These are phyloP conservation scores for Hypholoma fasciculare DNA, from an alignment of 768 basidiomycete genomes.

Conservation along the genomic window DNA sequence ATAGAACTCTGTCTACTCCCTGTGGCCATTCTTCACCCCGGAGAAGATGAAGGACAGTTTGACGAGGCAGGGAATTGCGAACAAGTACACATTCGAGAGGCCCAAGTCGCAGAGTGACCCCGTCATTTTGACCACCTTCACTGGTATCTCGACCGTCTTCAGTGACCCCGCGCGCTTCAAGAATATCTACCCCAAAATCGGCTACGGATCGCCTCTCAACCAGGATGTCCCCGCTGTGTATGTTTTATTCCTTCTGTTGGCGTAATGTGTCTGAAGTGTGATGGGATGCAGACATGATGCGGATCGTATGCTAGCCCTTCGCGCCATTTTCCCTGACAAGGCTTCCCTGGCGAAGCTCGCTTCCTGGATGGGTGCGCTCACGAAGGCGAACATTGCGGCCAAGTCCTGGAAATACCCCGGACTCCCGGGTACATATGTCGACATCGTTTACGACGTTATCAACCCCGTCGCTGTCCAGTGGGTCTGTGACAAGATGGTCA, in stretches of 20 bases:
- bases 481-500: slow-evolving; percentile 29
- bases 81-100: slow-evolving; percentile 41
- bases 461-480: slow-evolving; percentile 40
- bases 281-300: slow-evolving; percentile 26
- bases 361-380: slow-evolving; percentile 28
- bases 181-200: slow-evolving; percentile 34
- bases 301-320: slow-evolving; percentile 28
- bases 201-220: slow-evolving; percentile 40
- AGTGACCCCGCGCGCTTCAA: slow-evolving; percentile 35
- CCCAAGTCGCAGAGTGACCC: slow-evolving; percentile 22
- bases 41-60: slow-evolving; percentile 37
- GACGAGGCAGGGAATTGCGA: slow-evolving; percentile 35
- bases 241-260: not conserved
- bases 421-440: slow-evolving; percentile 36
- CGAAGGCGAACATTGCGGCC: slow-evolving; percentile 29
- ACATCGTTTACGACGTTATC: slow-evolving; percentile 50
- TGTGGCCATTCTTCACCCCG: slow-evolving; percentile 72
- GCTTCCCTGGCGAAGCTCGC: slow-evolving; percentile 28
- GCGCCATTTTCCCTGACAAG: slow-evolving; percentile 36
- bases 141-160: slow-evolving; percentile 28
- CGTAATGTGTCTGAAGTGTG: not conserved
- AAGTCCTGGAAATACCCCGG: slow-evolving; percentile 30
- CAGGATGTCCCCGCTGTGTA: slow-evolving; percentile 34
- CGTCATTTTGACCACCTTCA: slow-evolving; percentile 12
- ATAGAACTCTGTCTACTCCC: slow-evolving; percentile 53